Percentiles rank a stretch among this genome's conserved stretches.
phyloP scores from a whole-genome alignment of 345 rosid species.

The Rhizophora mangle region DNA sequence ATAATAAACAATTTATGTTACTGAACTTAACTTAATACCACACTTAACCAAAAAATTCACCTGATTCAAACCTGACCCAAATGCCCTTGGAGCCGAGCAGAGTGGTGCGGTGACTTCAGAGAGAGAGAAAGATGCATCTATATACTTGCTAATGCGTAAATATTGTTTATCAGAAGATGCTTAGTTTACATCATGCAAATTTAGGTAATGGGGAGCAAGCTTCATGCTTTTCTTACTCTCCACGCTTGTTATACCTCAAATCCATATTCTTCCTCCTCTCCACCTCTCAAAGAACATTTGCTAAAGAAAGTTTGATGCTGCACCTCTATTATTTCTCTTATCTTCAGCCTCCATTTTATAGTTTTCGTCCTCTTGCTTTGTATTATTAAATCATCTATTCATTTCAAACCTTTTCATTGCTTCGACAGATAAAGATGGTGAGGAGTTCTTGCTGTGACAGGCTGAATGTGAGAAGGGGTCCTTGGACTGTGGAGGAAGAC shows the following conservation, averaged over 20 bases:
- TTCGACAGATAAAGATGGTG: conserved; percentile 8
- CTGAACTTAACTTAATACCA: conserved; percentile 26
- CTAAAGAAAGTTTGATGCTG: conserved; percentile 4
- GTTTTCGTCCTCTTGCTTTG: background rate
- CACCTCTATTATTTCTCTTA: background rate
- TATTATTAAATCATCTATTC: background rate
- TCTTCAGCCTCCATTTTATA: background rate
- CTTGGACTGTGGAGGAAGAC: conserved; percentile 67
- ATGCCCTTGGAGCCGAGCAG: conserved; percentile 27
- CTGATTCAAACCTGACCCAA: conserved; percentile 42
- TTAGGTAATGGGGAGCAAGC: conserved; percentile 23
- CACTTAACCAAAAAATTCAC: conserved; percentile 37
- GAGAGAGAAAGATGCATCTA: conserved; percentile 3
- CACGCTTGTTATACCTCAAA: conserved; percentile 30
- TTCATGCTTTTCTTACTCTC: conserved; percentile 51
- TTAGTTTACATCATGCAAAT: conserved; percentile 32
- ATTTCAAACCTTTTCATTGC: background rate
- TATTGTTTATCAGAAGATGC: conserved; percentile 21
- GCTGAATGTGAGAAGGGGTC: conserved; percentile 37
- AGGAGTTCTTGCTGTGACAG: conserved; percentile 46
- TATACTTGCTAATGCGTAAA: background rate
- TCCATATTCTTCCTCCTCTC: conserved; percentile 22
- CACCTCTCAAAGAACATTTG: conserved; percentile 21
- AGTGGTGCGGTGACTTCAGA: conserved; percentile 11
- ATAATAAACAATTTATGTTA: conserved; percentile 11